Evolutionary conservation across 2,329 filamentous ascomycete genomes (phyloP), one percentile per base, ranked within the genome.

Genomic region (Phialophora tarda): DNA sequence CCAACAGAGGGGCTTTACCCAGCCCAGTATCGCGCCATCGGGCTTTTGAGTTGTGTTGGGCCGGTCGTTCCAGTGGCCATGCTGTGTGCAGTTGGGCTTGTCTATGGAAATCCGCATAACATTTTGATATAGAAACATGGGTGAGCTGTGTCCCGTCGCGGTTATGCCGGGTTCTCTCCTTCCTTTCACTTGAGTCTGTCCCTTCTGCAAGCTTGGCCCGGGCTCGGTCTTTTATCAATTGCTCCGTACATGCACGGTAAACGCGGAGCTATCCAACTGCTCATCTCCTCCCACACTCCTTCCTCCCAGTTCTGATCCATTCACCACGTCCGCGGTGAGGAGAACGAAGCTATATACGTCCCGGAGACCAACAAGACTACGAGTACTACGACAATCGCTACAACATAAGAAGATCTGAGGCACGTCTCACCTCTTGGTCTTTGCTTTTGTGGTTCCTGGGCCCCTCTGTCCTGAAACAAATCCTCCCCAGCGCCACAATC

Each of bases 401-500:
- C 59, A 48, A 32, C 34, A 62, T 38, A 32, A 30, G 59, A 30
- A 53, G 26, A 34, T 41, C 30, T 32, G 48, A 51, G 47, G 48
- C 59, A 61, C 60, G 60, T 53, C 60, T 63, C 60, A 62, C 47
- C 56, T 53, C 56, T 12, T 50, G 47, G 59, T 53, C 59, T 38
- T 32, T 53, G n/a, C 34, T 41, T 61, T 24, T 24, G 34, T 64
- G 62, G 17, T 32, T 34, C 32, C 32, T 34, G 32, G 32, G 44
- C 30, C 59, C 47, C 64, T 47, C 59, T 8, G 53, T 34, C 54
- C 68, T 70, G 68, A 70, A 70, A 68, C 68, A 67, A 51, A 67
- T 62, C 60, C 63, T 67, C 65, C 44, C 59, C 51, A 57, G 47
- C 55, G 32, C 53, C 59, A 54, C 14, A 28, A 60, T 65, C 62